Percentiles rank a stretch among this genome's conserved stretches.
These are phyloP conservation scores for Jatropha podagrica DNA, from an alignment of 441 rosid genomes.

Conservation along the genomic window DNA sequence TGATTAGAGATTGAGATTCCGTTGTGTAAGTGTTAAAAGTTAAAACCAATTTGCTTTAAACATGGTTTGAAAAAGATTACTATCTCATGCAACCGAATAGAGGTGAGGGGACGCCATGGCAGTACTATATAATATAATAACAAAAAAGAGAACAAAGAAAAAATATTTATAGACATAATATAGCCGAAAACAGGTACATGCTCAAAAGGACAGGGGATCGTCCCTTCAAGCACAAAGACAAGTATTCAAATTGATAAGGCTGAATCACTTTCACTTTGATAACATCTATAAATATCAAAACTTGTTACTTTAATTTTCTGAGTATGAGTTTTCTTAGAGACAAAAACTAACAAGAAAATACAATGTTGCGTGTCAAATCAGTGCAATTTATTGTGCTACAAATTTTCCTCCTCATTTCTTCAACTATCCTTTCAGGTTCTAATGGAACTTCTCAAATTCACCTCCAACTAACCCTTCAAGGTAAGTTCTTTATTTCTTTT, in stretches of 20 bases:
- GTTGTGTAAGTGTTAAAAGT: background rate
- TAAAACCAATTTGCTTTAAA: no score
- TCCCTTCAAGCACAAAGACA: conserved; percentile 3
- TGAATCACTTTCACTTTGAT: background rate
- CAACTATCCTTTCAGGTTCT: conserved; percentile 30
- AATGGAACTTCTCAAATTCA: conserved; percentile 32
- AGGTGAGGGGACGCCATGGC: no score
- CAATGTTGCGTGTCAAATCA: conserved; percentile 20
- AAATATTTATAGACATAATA: no score
- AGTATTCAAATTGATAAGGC: background rate
- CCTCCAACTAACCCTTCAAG: conserved; percentile 23
- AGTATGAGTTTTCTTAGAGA: background rate
- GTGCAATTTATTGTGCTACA: conserved; percentile 18
- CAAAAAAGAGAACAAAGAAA: no score
- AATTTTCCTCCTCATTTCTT: conserved; percentile 26
- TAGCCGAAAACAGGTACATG: background rate
- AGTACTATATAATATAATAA: no score
- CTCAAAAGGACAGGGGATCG: background rate
- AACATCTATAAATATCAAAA: conserved; percentile 9
- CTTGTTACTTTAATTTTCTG: background rate
- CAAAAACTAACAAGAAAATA: background rate
- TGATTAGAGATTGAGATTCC: background rate
- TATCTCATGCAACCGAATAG: no score
- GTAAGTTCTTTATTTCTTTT: conserved; percentile 8
- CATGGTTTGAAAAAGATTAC: no score